These are phyloP conservation scores for Malus hybrid DNA, from an alignment of 331 rosid species.

Conservation along the genomic window DNA sequence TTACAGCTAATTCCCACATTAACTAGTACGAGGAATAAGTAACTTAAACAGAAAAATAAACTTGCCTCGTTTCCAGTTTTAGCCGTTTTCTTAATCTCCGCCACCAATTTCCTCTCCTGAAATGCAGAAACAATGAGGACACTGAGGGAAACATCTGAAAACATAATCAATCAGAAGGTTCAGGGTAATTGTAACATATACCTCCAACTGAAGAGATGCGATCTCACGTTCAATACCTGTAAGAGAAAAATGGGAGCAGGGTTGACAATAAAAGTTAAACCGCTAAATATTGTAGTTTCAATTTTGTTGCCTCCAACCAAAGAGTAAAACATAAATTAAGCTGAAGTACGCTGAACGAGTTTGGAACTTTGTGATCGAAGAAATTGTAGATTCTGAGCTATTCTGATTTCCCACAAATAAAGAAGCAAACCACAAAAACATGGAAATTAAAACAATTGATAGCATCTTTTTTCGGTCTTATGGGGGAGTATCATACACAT, in stretches of 20 bases:
- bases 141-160: background rate
- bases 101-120: slow-evolving; percentile 88
- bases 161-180: slow-evolving; percentile 7
- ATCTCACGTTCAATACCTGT: slow-evolving; percentile 91
- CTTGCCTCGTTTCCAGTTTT: slow-evolving; percentile 91
- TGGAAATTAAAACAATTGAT: no score
- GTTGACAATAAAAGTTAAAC: background rate
- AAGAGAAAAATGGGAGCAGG: background rate
- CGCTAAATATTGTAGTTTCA: background rate
- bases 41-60: background rate
- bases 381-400: background rate
- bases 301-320: background rate
- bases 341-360: background rate
- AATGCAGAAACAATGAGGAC: slow-evolving; percentile 13
- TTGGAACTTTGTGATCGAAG: background rate
- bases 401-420: no score
- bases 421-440: background rate
- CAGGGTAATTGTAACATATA: slow-evolving; percentile 19
- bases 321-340: background rate
- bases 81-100: slow-evolving; percentile 79
- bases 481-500: background rate
- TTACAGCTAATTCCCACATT: background rate
- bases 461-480: background rate
- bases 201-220: slow-evolving; percentile 85
- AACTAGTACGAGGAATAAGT: background rate